These are phyloP conservation scores for Fraxinus paxiana DNA, from an alignment of 305 asterid genomes.

Conservation along the genomic window DNA sequence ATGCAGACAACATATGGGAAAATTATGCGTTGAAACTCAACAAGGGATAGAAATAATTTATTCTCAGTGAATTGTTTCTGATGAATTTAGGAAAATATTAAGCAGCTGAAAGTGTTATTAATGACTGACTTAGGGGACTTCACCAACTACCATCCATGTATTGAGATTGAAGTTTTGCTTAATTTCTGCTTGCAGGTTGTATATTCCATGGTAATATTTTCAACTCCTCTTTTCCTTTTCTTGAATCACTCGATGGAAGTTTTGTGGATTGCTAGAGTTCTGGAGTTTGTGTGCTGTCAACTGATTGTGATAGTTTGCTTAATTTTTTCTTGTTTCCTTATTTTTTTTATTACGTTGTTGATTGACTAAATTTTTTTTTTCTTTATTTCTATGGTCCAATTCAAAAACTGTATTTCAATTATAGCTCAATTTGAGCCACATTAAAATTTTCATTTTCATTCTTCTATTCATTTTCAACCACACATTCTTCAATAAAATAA, in stretches of 20 bases:
- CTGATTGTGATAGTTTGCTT: not conserved
- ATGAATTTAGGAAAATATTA: not conserved
- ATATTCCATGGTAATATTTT: not conserved
- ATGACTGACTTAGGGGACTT: constrained; percentile 3
- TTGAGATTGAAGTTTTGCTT: not conserved
- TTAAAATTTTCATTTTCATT: too few species aligned
- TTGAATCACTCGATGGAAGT: not conserved
- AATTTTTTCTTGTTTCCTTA: not conserved
- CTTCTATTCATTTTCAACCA: too few species aligned
- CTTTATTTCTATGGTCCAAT: not conserved
- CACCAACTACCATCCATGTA: not conserved
- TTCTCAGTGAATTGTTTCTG: not conserved
- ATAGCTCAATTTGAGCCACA: not conserved
- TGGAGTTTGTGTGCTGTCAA: not conserved
- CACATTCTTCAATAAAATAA: too few species aligned
- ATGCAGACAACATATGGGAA: constrained; percentile 35
- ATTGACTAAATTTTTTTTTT: not conserved
- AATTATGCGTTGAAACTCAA: constrained; percentile 32
- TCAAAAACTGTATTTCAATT: not conserved
- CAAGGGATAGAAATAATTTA: not conserved
- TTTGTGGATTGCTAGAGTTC: not conserved
- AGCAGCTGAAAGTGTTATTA: not conserved
- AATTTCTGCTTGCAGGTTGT: not conserved
- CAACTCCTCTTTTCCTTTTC: not conserved
- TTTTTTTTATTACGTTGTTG: not conserved